Conservation (phyloP, 2,329 filamentous ascomycete genomes). For the Paecilomyces formosus region DNA sequence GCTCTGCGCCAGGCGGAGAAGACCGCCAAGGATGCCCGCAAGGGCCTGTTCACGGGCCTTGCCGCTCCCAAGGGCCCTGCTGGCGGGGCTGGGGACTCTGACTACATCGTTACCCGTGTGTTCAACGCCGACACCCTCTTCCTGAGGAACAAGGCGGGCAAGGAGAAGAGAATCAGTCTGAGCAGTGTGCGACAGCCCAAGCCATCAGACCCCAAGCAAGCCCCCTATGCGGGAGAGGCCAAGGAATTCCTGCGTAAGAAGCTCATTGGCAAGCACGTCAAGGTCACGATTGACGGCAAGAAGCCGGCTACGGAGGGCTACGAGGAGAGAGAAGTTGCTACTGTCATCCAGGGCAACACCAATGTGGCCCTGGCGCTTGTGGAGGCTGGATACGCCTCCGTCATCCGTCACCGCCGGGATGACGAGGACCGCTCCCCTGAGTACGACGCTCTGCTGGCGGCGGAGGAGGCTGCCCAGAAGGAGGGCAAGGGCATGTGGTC, state of each 20-base stretch:
- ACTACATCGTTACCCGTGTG: conserved; percentile 78
- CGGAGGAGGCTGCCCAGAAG: conserved; percentile 60
- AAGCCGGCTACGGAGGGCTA: conserved; percentile 85
- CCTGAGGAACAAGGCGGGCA: conserved; percentile 74
- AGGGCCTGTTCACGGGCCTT: conserved; percentile 75
- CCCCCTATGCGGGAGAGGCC: conserved; percentile 82
- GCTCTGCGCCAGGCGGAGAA: conserved; percentile 79
- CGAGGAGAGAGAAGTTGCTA: conserved; percentile 90
- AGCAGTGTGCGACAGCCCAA: conserved; percentile 95
- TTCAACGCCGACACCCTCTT: conserved; percentile 84
- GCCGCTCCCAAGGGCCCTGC: conserved; percentile 57
- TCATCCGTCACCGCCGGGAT: conserved; percentile 90
- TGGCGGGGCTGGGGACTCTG: conserved; percentile 56
- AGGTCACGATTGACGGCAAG: conserved; percentile 80
- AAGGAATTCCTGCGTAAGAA: conserved; percentile 95
- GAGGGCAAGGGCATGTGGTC: conserved; percentile 95
- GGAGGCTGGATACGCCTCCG: conserved; percentile 87
- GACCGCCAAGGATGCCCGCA: conserved; percentile 66
- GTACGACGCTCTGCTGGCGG: conserved; percentile 59
- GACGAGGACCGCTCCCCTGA: conserved; percentile 90
- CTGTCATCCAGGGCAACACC: conserved; percentile 73
- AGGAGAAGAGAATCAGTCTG: conserved; percentile 82
- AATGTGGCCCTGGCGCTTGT: conserved; percentile 79
- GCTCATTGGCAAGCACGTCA: conserved; percentile 92
- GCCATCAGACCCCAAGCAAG: conserved; percentile 74